These are phyloP conservation scores for Samsoniella hepiali DNA, from an alignment of 2,329 filamentous ascomycete species.

Conservation along the genomic window DNA sequence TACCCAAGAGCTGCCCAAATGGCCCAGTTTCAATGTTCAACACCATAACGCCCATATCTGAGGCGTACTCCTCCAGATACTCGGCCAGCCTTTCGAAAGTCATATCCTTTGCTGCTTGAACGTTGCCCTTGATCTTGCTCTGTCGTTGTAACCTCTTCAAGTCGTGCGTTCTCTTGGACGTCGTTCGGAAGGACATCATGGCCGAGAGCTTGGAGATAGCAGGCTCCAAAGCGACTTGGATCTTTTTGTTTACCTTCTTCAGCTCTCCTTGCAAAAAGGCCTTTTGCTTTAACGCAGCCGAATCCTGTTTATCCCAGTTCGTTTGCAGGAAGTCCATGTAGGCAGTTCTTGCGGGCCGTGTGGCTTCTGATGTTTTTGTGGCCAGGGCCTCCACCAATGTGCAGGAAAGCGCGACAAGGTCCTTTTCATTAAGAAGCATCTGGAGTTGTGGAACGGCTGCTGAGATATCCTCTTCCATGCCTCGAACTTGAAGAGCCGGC, in stretches of 20 bases:
- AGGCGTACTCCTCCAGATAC: conserved; percentile 21
- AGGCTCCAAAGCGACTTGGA: conserved; percentile 17
- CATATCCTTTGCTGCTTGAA: conserved; percentile 22
- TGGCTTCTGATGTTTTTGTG: background rate
- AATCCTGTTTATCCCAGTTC: conserved; percentile 1
- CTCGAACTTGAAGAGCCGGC: conserved; percentile 6
- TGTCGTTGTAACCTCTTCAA: conserved; percentile 22
- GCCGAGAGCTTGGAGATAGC: conserved; percentile 20
- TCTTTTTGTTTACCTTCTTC: conserved; percentile 14
- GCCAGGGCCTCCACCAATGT: conserved; percentile 12
- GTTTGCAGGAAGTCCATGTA: conserved; percentile 14
- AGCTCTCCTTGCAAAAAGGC: conserved; percentile 19
- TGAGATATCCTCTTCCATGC: conserved; percentile 20
- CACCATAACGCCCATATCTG: conserved; percentile 23
- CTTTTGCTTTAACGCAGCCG: conserved; percentile 15
- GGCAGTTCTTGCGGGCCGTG: background rate
- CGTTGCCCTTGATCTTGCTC: conserved; percentile 20
- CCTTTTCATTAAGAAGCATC: conserved; percentile 19
- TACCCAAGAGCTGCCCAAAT: conserved; percentile 19
- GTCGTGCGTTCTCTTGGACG: conserved; percentile 23
- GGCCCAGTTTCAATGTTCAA: conserved; percentile 21
- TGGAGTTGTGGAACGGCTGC: conserved; percentile 21
- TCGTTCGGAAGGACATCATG: conserved; percentile 22
- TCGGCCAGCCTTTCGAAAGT: conserved; percentile 21
- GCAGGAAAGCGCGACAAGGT: conserved; percentile 18